phyloP scores from a whole-genome alignment of 495 filamentous ascomycete species.

The Hyphodiscus hymeniophilus region DNA sequence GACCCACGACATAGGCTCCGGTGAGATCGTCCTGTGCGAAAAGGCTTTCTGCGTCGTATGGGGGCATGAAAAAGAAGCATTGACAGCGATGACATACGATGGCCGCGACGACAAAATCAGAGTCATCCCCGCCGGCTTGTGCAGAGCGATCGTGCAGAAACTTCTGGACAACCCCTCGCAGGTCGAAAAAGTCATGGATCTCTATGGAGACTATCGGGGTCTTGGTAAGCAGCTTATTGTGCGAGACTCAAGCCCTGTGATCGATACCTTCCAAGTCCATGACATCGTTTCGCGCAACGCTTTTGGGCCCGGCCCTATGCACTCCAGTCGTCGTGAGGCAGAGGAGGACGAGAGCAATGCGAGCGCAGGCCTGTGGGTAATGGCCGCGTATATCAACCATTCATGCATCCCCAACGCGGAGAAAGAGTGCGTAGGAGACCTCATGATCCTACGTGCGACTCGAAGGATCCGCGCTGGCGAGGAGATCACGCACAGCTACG shows the following conservation, averaged over 20 bases:
- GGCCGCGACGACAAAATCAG: slow-evolving; percentile 23
- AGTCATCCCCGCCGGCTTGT: slow-evolving; percentile 31
- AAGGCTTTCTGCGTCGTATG: slow-evolving; percentile 41
- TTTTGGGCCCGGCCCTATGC: slow-evolving; percentile 23
- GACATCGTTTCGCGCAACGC: slow-evolving; percentile 31
- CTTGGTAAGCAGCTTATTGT: slow-evolving; percentile 23
- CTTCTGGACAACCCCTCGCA: slow-evolving; percentile 43
- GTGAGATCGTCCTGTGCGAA: slow-evolving; percentile 47
- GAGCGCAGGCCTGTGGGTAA: slow-evolving; percentile 42
- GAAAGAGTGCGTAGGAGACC: slow-evolving; percentile 49
- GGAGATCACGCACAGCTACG: slow-evolving; percentile 31
- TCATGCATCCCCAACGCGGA: slow-evolving; percentile 38
- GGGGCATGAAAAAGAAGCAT: slow-evolving; percentile 25
- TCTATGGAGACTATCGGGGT: slow-evolving; percentile 33
- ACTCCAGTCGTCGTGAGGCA: neutral
- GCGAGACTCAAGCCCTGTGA: slow-evolving; percentile 30
- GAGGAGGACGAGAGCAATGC: slow-evolving; percentile 24
- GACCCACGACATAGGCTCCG: slow-evolving; percentile 37
- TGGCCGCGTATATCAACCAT: slow-evolving; percentile 50
- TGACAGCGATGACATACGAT: slow-evolving; percentile 18
- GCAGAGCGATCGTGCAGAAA: slow-evolving; percentile 34
- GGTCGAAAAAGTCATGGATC: slow-evolving; percentile 26
- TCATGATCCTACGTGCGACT: slow-evolving; percentile 48
- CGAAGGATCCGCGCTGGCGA: slow-evolving; percentile 35
- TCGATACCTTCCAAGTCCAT: slow-evolving; percentile 42